Conservation (phyloP, 2,329 filamentous ascomycete genomes). For the Arthrobotrys musiformis region DNA sequence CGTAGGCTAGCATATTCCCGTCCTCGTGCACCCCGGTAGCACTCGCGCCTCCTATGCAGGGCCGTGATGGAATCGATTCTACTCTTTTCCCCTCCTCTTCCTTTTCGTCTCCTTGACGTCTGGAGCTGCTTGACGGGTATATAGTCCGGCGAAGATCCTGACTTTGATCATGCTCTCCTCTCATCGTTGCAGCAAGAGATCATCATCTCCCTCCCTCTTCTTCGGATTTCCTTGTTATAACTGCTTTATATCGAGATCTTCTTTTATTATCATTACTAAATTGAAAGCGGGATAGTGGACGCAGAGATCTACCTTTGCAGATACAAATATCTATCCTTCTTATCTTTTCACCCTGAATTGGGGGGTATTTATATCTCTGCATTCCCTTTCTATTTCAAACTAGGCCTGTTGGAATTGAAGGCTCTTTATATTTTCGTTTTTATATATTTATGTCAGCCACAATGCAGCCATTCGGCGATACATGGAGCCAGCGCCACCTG, state of each 20-base stretch:
- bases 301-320: slow-evolving; percentile 4
- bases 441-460: not conserved
- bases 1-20: not conserved
- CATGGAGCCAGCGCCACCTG: slow-evolving; percentile 40
- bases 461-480: slow-evolving; percentile 36
- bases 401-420: too few species aligned
- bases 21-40: slow-evolving; percentile 8
- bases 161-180: not conserved
- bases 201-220: not conserved
- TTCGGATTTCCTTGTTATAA: not conserved
- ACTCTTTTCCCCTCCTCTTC: not conserved
- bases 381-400: not conserved
- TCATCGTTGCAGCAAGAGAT: slow-evolving; percentile 12
- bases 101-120: not conserved
- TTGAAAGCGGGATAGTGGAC: not conserved
- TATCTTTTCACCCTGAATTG: not conserved
- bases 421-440: not conserved
- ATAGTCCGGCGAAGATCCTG: slow-evolving; percentile 15
- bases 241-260: not conserved
- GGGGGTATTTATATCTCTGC: not conserved
- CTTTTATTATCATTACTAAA: not conserved
- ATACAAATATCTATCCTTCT: slow-evolving; percentile 10
- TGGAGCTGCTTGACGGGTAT: not conserved
- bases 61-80: too few species aligned
- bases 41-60: not conserved